A percentile compares a stretch with the other conserved stretches of the same genome.
Conservation (phyloP, 768 basidiomycete species). For the Calocybe gangraenosa region DNA sequence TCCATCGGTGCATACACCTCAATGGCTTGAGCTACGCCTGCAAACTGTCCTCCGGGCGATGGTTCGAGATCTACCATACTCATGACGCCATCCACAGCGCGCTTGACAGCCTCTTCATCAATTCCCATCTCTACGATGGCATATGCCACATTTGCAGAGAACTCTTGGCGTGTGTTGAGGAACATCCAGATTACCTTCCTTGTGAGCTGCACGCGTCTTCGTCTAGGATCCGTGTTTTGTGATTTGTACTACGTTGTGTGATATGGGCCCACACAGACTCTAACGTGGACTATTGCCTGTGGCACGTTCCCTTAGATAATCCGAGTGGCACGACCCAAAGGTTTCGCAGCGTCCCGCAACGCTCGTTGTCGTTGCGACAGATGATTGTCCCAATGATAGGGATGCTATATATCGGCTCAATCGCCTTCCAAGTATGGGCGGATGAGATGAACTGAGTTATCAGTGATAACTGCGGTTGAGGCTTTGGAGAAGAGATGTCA, state of each 20-base stretch:
- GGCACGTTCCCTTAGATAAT: constrained; percentile 65
- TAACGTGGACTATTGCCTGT: constrained; percentile 58
- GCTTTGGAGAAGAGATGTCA: constrained; percentile 51
- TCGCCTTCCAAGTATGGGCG: not conserved
- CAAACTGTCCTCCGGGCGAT: constrained; percentile 54
- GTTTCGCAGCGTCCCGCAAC: constrained; percentile 52
- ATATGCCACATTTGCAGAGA: constrained; percentile 51
- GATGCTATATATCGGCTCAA: not conserved
- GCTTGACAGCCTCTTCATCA: constrained; percentile 48
- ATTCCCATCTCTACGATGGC: constrained; percentile 59
- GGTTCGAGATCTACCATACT: constrained; percentile 46
- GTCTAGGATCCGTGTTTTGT: constrained; percentile 75
- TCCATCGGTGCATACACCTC: constrained; percentile 34
- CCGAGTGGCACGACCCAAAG: constrained; percentile 51
- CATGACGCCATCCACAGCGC: constrained; percentile 57
- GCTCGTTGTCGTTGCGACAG: constrained; percentile 70
- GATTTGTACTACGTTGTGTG: constrained; percentile 70
- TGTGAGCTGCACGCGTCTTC: constrained; percentile 46
- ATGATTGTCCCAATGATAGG: constrained; percentile 76
- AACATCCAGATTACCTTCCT: constrained; percentile 83
- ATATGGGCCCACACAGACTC: constrained; percentile 79
- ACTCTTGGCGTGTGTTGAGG: constrained; percentile 56
- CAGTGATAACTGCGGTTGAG: constrained; percentile 86
- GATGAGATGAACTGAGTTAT: constrained; percentile 56
- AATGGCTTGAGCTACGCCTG: constrained; percentile 49